These are phyloP conservation scores for Gossypium schwendimanii DNA, from an alignment of 441 rosid species.

Conservation along the genomic window DNA sequence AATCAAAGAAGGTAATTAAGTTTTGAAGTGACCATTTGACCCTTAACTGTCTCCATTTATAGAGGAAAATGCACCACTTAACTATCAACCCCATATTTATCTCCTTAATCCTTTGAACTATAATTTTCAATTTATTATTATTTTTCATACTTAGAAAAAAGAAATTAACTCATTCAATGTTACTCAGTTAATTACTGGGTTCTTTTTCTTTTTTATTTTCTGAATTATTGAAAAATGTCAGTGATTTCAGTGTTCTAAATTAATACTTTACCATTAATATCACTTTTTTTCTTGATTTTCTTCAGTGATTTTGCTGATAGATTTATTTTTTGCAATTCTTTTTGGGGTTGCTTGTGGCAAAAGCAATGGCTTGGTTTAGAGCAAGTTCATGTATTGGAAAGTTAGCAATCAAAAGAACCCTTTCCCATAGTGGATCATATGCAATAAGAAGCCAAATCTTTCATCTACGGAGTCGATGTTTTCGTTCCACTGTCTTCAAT, in stretches of 20 bases:
- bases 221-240: neutral
- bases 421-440: conserved; percentile 44
- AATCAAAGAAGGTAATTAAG: neutral
- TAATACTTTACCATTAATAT: neutral
- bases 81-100: neutral
- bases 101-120: neutral
- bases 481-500: conserved; percentile 37
- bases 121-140: too few species aligned
- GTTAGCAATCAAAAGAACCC: conserved; percentile 35
- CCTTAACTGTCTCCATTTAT: conserved; percentile 4
- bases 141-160: too few species aligned
- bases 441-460: conserved; percentile 33
- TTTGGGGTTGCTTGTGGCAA: neutral
- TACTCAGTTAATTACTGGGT: neutral
- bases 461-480: conserved; percentile 27
- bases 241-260: neutral
- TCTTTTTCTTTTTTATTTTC: neutral
- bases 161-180: too few species aligned
- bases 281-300: neutral
- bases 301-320: neutral
- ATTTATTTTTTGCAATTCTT: neutral
- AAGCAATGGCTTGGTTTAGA: conserved; percentile 50
- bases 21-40: neutral
- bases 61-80: neutral
- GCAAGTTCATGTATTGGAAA: conserved; percentile 36